Base-by-base conservation (phyloP, 2,329 filamentous ascomycete genomes). In the Colletotrichum lini region DNA sequence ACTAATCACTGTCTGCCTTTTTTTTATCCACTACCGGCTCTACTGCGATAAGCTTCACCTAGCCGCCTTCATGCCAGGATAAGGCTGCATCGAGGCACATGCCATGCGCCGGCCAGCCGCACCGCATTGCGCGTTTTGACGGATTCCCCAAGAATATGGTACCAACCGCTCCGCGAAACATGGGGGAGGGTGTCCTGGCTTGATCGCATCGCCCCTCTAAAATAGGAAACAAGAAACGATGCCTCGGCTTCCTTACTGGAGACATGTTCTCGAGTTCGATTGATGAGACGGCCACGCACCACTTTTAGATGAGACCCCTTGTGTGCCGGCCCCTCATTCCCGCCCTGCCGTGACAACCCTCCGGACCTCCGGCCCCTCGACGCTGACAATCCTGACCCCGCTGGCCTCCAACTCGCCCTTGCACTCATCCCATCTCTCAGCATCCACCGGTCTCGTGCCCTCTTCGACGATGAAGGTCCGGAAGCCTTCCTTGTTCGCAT, bases 401-500 rank as follows among this genome's bases (percentile, higher is more conserved):
- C 81, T 82, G 50, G 80, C 81, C 72, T 84, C 80, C 73, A 96
- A 84, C 62, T 89, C 88, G 65, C 77, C 76, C 76, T 85, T 88
- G 52, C 82, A 85, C 7, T 82, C 81, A 0, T 84, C 84, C 93
- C 92, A 94, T 18, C 72, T 78, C 1, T 79, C 85, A 9, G 87
- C 84, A 79, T 93, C 88, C 2, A 98, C 94, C 5, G 93, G 88
- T 79, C 86, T 91, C 6, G 93, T 95, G 10, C 87, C 95, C 77
- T 98, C 94, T 76, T 92, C 89, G 4, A 98, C 85, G 30, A 98
- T 87, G 80, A 88, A 94, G 4, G 93, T 93, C 75, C 81, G 84
- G 78, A 96, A 98, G 0, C 95, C 96, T 76, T 93, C 91, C 73
- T 87, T 88, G 2, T 82, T 86, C 0, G 95, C 92, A 85, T 98